Evolutionary conservation across 192 early-diverging fungal species (phyloP).

Genomic region (Backusella morwellensis): DNA sequence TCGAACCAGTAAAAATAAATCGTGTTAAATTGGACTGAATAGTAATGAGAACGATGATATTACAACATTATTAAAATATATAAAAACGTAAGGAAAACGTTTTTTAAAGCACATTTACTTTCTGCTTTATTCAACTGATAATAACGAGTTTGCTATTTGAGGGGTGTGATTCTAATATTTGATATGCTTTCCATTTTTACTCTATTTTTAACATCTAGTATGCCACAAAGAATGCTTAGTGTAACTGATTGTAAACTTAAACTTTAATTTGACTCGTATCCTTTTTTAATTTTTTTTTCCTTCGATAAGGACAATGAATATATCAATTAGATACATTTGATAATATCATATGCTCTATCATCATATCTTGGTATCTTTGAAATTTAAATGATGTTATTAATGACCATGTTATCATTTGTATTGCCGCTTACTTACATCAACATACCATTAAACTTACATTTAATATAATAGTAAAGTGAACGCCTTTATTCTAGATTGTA

Average conservation of each 20-base stretch:
- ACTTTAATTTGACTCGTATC: background rate
- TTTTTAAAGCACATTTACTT: background rate
- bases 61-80: background rate
- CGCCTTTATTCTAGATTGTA: too few species aligned
- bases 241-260: background rate
- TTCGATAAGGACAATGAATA: background rate
- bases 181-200: background rate
- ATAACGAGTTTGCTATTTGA: background rate
- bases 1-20: background rate
- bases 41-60: background rate
- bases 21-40: background rate
- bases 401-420: too few species aligned
- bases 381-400: background rate
- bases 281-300: background rate
- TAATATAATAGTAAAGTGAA: too few species aligned
- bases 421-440: too few species aligned
- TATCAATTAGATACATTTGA: background rate
- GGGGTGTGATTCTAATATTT: background rate
- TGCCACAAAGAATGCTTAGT: background rate
- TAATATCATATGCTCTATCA: background rate
- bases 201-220: background rate
- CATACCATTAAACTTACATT: too few species aligned
- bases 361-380: background rate
- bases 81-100: background rate
- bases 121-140: background rate